phyloP scores from a whole-genome alignment of 495 filamentous ascomycete genomes.

The Hypoxylon perforatum region DNA sequence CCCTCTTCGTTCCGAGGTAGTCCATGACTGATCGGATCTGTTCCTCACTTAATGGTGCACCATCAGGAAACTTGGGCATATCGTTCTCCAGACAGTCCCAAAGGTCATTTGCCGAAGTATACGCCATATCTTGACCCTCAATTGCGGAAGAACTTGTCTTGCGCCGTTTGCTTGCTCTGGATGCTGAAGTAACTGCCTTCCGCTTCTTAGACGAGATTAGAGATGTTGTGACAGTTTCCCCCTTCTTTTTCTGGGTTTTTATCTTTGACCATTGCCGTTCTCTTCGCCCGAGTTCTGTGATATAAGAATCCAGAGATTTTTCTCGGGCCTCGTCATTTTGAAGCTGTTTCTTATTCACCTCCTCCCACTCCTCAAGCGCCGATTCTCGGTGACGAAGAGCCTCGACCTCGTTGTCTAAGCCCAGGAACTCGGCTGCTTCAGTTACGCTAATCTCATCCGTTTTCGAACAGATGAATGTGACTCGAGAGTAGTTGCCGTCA shows the following conservation, averaged over 20 bases:
- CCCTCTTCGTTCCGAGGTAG: slow-evolving; percentile 14
- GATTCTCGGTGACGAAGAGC: slow-evolving; percentile 54
- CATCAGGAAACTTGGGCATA: slow-evolving; percentile 12
- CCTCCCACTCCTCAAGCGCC: not conserved
- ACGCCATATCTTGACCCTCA: slow-evolving; percentile 5
- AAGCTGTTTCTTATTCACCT: slow-evolving; percentile 42
- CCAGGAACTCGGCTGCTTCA: slow-evolving; percentile 27
- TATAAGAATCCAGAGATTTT: not conserved
- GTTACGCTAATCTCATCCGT: slow-evolving; percentile 66
- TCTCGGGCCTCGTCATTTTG: slow-evolving; percentile 40
- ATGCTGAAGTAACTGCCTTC: slow-evolving; percentile 17
- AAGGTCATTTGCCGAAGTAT: slow-evolving; percentile 16
- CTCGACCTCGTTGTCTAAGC: slow-evolving; percentile 58
- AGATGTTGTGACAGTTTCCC: slow-evolving; percentile 57
- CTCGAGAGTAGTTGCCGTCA: slow-evolving; percentile 61
- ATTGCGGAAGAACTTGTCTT: slow-evolving; percentile 13
- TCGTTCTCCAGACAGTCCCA: slow-evolving; percentile 20
- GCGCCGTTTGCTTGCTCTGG: slow-evolving; percentile 10
- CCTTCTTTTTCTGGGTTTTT: slow-evolving; percentile 52
- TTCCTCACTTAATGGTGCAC: not conserved
- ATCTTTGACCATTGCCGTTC: slow-evolving; percentile 59
- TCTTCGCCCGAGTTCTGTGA: slow-evolving; percentile 50
- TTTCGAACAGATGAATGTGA: slow-evolving; percentile 71
- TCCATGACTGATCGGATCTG: slow-evolving; percentile 19
- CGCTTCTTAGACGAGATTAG: slow-evolving; percentile 39